Percentiles rank a stretch among this genome's conserved stretches.
These are phyloP conservation scores for Ceratobasidium sp. DNA, from an alignment of 1,284 basidiomycete species.

Conservation along the genomic window DNA sequence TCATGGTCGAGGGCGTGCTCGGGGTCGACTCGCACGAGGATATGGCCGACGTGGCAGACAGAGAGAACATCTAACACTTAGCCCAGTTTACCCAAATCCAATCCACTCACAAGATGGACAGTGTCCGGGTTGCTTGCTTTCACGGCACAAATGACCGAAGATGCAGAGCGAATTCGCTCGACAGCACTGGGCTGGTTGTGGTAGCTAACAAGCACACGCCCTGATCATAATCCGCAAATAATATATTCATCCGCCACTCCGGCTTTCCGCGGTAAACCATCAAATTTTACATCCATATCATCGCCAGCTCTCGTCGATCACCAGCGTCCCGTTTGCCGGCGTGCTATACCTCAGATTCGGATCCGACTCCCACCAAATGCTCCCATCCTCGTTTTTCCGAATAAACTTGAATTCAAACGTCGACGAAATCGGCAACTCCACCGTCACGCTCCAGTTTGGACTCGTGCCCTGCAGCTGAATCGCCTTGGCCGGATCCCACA, in stretches of 20 bases:
- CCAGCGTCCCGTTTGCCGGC: conserved; percentile 35
- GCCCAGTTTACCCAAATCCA: neutral
- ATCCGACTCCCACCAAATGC: conserved; percentile 66
- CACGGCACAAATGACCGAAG: conserved; percentile 20
- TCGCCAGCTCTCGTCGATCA: conserved; percentile 40
- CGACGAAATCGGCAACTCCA: conserved; percentile 58
- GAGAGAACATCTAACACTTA: conserved; percentile 5
- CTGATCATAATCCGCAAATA: neutral
- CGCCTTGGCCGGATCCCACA: conserved; percentile 69
- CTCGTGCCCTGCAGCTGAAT: conserved; percentile 50
- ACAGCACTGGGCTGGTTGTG: neutral
- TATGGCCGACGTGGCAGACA: conserved; percentile 25
- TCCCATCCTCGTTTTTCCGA: conserved; percentile 60
- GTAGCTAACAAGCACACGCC: no score
- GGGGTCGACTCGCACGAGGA: conserved; percentile 24
- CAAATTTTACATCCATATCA: conserved; percentile 5
- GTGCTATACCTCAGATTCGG: conserved; percentile 60
- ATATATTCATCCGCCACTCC: neutral
- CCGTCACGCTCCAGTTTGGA: conserved; percentile 53
- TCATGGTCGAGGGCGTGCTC: conserved; percentile 33
- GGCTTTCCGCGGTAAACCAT: neutral
- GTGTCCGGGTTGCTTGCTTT: conserved; percentile 31
- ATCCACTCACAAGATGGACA: neutral
- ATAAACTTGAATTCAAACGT: conserved; percentile 74
- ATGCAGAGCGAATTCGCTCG: conserved; percentile 36